Base-by-base conservation (phyloP, 1,284 basidiomycete species). In the Trichosporon asahii region DNA sequence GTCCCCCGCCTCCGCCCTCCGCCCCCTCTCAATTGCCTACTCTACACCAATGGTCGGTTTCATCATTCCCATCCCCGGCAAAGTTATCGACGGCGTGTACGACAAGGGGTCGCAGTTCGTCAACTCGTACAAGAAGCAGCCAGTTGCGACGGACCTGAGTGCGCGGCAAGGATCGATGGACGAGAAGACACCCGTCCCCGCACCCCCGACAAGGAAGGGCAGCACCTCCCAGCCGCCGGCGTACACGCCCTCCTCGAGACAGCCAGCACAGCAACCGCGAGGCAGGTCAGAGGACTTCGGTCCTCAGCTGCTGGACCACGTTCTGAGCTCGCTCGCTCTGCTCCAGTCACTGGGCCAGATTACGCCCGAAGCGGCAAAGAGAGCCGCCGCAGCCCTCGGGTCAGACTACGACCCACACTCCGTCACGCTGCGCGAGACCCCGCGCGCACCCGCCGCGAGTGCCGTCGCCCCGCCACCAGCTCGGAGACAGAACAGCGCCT, bases 111-210 rank as follows among this genome's bases (percentile, higher is more conserved):
- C 67, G 4, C 44, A 68, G 12, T 25, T 68, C 18, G 11, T n/a
- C 46, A 64, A 64, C 21, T 68, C 67, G 49, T 68, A 64, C 67
- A 68, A 68, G 67, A 68, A 68, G 31, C 27, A 46, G 33, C 61
- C 67, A 15, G 44, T 33, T 6, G 29, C 67, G 5, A 35, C 40
- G 23, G n/a, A 33, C 31, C 61, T 57, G 15, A 29, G 55, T 18
- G 55, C 49, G 12, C 21, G 2, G 15, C 33, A 25, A 8, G 18
- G 18, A 8, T 27, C 60, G 1, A 31, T 12, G n/a, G 31, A 37
- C 31, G 33, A 66, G 21, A 25, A 35, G 7, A 33, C 49, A 2
- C 21, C 61, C 25, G 27, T 27, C 18, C 40, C 15, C 18, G 40
- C 40, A 12, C 40, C 40, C 11, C 40, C 40, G 5, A 44, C 40